Conservation (phyloP, 1,139 yeast species). For the Blastobotrys illinoisensis region DNA sequence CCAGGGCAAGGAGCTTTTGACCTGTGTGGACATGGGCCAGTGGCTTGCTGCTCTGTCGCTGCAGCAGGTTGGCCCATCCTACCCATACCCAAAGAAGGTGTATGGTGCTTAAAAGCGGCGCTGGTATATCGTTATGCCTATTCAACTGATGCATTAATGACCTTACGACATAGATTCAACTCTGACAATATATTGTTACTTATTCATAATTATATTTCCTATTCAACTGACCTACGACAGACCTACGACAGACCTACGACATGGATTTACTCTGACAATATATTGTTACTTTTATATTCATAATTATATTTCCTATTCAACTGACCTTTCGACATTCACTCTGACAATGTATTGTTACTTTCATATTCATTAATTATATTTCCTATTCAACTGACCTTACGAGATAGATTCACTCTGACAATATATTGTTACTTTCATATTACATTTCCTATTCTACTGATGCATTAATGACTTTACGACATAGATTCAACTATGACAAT, state of each 20-base stretch:
- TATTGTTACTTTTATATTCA: no score
- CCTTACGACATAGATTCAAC: slow-evolving; percentile 1
- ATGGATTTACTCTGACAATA: no score
- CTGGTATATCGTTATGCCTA: background rate
- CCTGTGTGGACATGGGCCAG: slow-evolving; percentile 81
- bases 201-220: no score
- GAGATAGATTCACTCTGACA: slow-evolving; percentile 1
- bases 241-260: no score
- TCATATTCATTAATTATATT: no score
- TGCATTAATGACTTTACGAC: no score
- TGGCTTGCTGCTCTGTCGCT: slow-evolving; percentile 93
- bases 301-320: no score
- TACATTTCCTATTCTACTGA: background rate
- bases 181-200: background rate
- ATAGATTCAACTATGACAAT: no score
- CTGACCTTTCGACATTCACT: no score
- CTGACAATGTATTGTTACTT: no score
- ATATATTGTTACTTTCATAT: background rate
- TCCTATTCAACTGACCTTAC: background rate
- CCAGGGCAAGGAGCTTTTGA: slow-evolving; percentile 55
- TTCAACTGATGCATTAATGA: slow-evolving; percentile 1
- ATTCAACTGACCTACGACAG: no score
- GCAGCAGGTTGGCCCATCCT: slow-evolving; percentile 91
- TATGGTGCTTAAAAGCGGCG: slow-evolving; percentile 33
- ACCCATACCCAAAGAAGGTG: slow-evolving; percentile 74